Base-by-base conservation (phyloP, 2,329 filamentous ascomycete species). In the Chaetothyriales sp. region DNA sequence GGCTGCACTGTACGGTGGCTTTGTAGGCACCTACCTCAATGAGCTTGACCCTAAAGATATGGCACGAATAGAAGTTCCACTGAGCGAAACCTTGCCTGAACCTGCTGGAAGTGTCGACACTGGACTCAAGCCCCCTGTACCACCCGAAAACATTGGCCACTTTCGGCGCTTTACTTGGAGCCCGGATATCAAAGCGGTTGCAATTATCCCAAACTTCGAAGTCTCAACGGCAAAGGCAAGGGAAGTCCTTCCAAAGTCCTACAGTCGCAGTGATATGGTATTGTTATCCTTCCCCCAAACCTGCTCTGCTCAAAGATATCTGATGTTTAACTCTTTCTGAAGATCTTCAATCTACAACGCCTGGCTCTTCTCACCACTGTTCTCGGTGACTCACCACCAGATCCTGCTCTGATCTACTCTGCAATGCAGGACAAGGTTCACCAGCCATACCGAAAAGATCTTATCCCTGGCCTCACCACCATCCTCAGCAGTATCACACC, bases 371-470 rank as follows among this genome's bases (percentile, higher is more conserved):
- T 98, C 10, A 89, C 90, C 28, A 86, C 88, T 9, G 89, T 89
- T 1, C 76, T 98, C 45, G 88, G 89, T 57, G 83, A 87, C 65
- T 90, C 85, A 6, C 90, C 92, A 8, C 90, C 89, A 1, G 84
- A 95, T 64, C 83, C 92, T 19, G 83, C 93, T 61, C 83, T 94
- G 68, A 98, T 98, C 66, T 93, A 93, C 71, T 81, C 93, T 46
- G 90, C 89, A 46, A 98, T 98, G 92, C 92, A 96, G 70, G 92
- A 98, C 73, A 94, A 89, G 70, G 80, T 98, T 54, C 92, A 98
- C 71, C 92, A 98, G 69, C 92, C 88, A 44, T 96, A 98, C 72
- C 83, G 92, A 49, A 83, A 92, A 69, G 83, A 78, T 1, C 78
- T 98, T 55, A 94, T 98, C 59, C 92, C 92, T 1, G 92, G 90